phyloP scores from a whole-genome alignment of 805 yeast species.

The Starmerella asiatica region DNA sequence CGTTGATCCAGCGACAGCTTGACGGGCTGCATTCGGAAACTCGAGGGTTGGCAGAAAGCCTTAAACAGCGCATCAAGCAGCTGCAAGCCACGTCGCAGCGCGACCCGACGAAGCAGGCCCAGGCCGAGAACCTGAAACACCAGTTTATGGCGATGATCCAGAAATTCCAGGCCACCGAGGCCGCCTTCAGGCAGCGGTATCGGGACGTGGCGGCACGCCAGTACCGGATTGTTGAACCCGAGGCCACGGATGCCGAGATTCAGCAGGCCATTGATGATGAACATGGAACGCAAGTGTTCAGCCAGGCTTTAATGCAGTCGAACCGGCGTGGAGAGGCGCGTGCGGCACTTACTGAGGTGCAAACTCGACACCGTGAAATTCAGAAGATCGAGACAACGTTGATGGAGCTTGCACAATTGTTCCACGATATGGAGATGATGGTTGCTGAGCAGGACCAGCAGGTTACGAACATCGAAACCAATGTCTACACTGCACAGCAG shows the following conservation, averaged over 20 bases:
- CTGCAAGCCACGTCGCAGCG: constrained; percentile 42
- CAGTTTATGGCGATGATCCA: constrained; percentile 77
- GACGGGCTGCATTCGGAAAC: constrained; percentile 70
- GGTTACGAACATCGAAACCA: constrained; percentile 68
- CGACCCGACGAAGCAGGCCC: constrained; percentile 73
- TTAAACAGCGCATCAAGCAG: constrained; percentile 63
- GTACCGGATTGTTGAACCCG: constrained; percentile 53
- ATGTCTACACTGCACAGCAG: constrained; percentile 68
- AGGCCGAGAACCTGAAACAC: constrained; percentile 77
- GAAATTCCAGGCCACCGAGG: constrained; percentile 75
- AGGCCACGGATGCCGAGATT: constrained; percentile 59
- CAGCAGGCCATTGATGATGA: constrained; percentile 72
- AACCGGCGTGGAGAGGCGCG: constrained; percentile 57
- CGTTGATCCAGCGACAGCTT: constrained; percentile 56
- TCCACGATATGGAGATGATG: constrained; percentile 90
- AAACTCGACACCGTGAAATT: constrained; percentile 87
- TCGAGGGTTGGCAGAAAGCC: constrained; percentile 55
- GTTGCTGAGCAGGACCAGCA: constrained; percentile 91
- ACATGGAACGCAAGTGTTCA: constrained; percentile 78
- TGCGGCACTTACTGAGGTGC: constrained; percentile 89
- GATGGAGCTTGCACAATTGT: constrained; percentile 88
- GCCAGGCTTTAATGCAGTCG: constrained; percentile 50
- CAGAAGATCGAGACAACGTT: constrained; percentile 88
- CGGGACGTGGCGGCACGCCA: constrained; percentile 84
- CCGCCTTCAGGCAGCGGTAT: constrained; percentile 70